Base-by-base conservation (phyloP, 805 yeast genomes). In the Candida fluviatilis region DNA sequence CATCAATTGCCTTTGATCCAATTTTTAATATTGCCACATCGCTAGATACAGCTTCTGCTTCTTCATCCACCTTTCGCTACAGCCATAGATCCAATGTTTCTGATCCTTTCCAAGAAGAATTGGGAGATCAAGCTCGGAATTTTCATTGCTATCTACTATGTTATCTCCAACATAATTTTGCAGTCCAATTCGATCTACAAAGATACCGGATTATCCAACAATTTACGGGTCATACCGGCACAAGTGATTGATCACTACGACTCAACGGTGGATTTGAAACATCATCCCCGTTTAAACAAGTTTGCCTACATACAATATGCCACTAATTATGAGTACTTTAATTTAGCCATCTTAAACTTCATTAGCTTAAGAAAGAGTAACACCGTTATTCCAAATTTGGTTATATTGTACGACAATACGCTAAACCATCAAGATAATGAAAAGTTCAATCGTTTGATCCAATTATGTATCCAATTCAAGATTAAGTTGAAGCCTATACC, bases 221-320 rank as follows among this genome's bases (percentile, higher is more conserved):
- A 47, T 14, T 39, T 58, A 12, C 40, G 52, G 19, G 57, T 57
- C 4, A 8, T 58, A 6, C 62, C 63, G 7, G 45, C 42, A n/a
- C 55, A 49, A 24, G 49, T 51, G 13, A 46, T 55, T 8, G 41
- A 49, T 19, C 31, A 40, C 30, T 52, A 39, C 31, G 50, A 43
- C 17, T 32, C 36, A 4, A 31, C 41, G 3, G 27, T 19, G 14
- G 12, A 5, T 38, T 40, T 26, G 32, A 24, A 16, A 30, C 30
- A 36, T 12, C 35, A 41, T n/a, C 24, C 36, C 18, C 27, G 43
- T 18, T 39, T 36, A 5, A 40, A 45, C 14, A 59, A 62, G 38
- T 62, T 55, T 29, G 85, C 84, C 0, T 81, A 81, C 50, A 76
- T 79, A 4, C 76, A 76, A 36, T 80, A 80, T 54, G 84, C 82